Percentiles rank a stretch among this genome's conserved stretches.
Conservation (phyloP, 257 asterid species). For the Rauvolfia tetraphylla region DNA sequence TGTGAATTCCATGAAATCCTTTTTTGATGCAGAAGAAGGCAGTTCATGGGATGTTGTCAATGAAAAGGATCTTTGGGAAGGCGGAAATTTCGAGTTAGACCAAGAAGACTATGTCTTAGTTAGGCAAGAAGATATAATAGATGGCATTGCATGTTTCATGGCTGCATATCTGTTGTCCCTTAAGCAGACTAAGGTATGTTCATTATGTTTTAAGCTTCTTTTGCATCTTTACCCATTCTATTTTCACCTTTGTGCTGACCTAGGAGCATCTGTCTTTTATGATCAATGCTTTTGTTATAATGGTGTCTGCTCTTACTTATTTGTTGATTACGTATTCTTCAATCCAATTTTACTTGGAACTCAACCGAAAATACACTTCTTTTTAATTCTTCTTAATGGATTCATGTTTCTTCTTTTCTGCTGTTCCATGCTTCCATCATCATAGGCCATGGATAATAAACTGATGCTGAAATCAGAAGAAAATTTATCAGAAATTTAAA, state of each 20-base stretch:
- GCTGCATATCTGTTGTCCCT: slow-evolving; percentile 88
- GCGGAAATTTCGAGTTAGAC: slow-evolving; percentile 50
- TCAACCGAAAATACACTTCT: neutral
- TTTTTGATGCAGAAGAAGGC: slow-evolving; percentile 66
- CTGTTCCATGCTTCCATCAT: neutral
- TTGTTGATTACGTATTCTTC: neutral
- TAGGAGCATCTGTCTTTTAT: neutral
- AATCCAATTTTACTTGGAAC: neutral
- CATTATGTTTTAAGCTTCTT: neutral
- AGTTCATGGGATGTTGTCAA: slow-evolving; percentile 93
- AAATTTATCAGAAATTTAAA: neutral
- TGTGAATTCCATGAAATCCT: slow-evolving; percentile 4
- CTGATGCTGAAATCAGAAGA: neutral
- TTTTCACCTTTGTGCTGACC: neutral
- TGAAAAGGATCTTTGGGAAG: slow-evolving; percentile 89
- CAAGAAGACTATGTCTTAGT: slow-evolving; percentile 87
- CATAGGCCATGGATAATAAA: neutral
- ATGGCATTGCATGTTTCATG: slow-evolving; percentile 97
- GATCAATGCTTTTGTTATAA: neutral
- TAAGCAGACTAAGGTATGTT: slow-evolving; percentile 78
- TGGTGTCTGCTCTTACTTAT: neutral
- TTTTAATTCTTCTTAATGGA: neutral
- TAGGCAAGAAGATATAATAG: slow-evolving; percentile 95
- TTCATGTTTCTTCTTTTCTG: neutral
- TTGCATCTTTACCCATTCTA: neutral